Base-by-base conservation (phyloP, 176 grass and related monocot species). In the Tuctoria greenei region DNA sequence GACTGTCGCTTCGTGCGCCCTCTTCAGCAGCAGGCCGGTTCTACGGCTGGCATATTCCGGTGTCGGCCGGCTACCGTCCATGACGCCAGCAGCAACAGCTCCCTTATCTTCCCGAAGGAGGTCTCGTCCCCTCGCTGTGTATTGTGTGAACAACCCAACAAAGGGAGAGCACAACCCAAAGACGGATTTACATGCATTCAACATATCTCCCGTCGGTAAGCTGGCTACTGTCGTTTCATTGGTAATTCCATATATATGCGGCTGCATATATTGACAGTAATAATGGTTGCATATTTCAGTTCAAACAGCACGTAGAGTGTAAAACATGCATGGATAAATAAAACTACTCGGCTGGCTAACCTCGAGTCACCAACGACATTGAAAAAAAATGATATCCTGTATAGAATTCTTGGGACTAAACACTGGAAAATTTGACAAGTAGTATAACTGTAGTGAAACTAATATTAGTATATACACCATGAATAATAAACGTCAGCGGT, bases 181-280 rank as follows among this genome's bases (percentile, higher is more conserved):
- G 66, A 62, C 58, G 10, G 82, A 84, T 44, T 35, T 84, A 38
- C 46, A 51, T 23, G 37, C 74, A 17, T 84, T 84, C 40, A 54
- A 42, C 20, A 84, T 84, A 25, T 17, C 82, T 25, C 37, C 82
- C 9, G 20, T 64, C 59, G 58, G 82, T 84, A 50, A 77, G 66
- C 9, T 54, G 5, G 14, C 4, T 18, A 0, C 4, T n/a, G 0
- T 24, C 18, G 9, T 16, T 17, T 50, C 34, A 6, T 47, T 15
- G 5, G 4, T 55, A 55, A 21, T 9, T 49, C 46, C 27, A 50
- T 18, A 11, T 11, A 15, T 31, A n/a, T n/a, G n/a, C n/a, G n/a
- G 40, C 39, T 18, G 4, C 25, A n/a, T 74, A 43, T 74, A 2
- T 44, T 44, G 23, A 2, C 38, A 43, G 16, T 38, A 8, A 10